These are phyloP conservation scores for Penstemon davidsonii DNA, from an alignment of 257 asterid genomes.

Conservation along the genomic window DNA sequence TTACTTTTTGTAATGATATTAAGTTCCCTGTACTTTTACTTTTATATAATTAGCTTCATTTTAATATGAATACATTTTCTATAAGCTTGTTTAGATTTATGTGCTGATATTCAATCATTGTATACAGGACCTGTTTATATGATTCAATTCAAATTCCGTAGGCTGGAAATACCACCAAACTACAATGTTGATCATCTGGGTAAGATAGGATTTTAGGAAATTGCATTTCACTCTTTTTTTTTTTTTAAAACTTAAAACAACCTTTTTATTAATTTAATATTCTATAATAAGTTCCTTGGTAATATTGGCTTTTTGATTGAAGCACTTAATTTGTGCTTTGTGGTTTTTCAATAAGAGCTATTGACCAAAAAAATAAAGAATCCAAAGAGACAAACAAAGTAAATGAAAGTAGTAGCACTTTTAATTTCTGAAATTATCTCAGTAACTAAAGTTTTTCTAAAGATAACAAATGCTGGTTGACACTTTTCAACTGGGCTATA, in stretches of 20 bases:
- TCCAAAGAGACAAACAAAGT: not conserved
- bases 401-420: not conserved
- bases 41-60: slow-evolving; percentile 22
- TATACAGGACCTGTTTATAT: slow-evolving; percentile 72
- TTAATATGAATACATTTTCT: slow-evolving; percentile 8
- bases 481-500: too few species aligned
- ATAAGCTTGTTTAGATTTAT: slow-evolving; percentile 20
- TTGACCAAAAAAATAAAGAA: not conserved
- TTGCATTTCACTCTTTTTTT: slow-evolving; percentile 15
- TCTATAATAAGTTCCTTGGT: slow-evolving; percentile 12
- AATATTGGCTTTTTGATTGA: slow-evolving; percentile 11
- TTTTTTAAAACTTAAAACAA: not conserved
- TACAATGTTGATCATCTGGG: slow-evolving; percentile 81
- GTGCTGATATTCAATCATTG: slow-evolving; percentile 25
- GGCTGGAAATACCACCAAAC: slow-evolving; percentile 87
- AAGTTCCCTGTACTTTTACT: not conserved
- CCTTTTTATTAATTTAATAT: not conserved
- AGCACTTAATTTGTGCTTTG: slow-evolving; percentile 7
- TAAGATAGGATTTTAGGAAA: slow-evolving; percentile 37
- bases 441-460: too few species aligned
- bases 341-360: not conserved
- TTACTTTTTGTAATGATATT: slow-evolving; percentile 7
- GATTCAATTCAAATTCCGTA: slow-evolving; percentile 95
- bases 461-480: not conserved
- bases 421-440: not conserved